These are phyloP conservation scores for Plasmopara viticola DNA, from an alignment of 352 stramenopile genomes.

Conservation along the genomic window DNA sequence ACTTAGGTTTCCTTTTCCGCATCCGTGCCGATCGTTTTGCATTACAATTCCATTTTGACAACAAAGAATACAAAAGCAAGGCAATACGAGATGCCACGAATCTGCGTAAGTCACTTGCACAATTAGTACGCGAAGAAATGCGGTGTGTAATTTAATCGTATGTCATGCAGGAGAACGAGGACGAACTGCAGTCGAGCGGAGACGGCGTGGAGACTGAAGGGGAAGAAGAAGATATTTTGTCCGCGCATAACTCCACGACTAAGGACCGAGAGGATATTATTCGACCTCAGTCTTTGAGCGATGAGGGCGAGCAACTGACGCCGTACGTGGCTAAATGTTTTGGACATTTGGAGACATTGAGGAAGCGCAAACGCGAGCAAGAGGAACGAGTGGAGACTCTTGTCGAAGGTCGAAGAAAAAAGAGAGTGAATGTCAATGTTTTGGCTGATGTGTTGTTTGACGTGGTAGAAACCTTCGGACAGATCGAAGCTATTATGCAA, in stretches of 20 bases:
- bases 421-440: not conserved
- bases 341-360: constrained; percentile 27
- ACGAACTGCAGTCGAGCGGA: constrained; percentile 17
- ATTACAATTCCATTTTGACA: not conserved
- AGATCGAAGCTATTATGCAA: constrained; percentile 40
- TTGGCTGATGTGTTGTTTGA: constrained; percentile 2
- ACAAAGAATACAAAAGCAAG: constrained; percentile 19
- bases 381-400: constrained; percentile 48
- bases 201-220: constrained; percentile 28
- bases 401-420: constrained; percentile 31
- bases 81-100: constrained; percentile 17
- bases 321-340: constrained; percentile 43
- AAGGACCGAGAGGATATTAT: constrained; percentile 10
- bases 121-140: not conserved
- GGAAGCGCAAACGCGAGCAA: constrained; percentile 49
- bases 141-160: not conserved
- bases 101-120: constrained; percentile 8
- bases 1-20: not conserved
- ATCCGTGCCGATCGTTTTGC: not conserved
- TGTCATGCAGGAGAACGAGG: constrained; percentile 20
- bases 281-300: not conserved
- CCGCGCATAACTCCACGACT: constrained; percentile 1
- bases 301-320: constrained; percentile 29
- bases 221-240: constrained; percentile 17
- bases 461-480: constrained; percentile 28